Evolutionary conservation across 176 grass and related monocot species (phyloP), one percentile per base, ranked within the genome.

Genomic region (Oryza nivara): DNA sequence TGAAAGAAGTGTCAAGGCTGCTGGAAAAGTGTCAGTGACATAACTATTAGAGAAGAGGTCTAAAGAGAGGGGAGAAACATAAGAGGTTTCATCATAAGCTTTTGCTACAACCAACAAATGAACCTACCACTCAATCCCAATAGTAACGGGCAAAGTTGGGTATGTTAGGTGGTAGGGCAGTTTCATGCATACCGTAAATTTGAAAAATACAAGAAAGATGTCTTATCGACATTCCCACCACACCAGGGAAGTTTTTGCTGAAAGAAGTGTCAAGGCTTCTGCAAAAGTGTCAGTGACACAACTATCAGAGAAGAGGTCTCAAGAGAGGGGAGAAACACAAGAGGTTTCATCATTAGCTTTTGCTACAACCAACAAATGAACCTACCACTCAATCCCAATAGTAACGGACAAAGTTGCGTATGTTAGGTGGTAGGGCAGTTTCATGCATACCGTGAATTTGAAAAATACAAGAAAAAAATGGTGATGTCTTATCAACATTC

Each of bases 121-220:
- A n/a, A 67, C 9, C 63, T 52, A 73, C 15, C 47, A 32, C 47
- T 54, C 47, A 15, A 32, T 47, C 23, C 46, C 72, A 74, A 25
- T 32, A 75, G 34, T 52, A 75, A 26, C 1, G 2, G 8, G 1
- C 17, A 47, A 52, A 26, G 23, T 16, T 75, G 46, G 15, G 46
- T 75, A 26, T 19, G 9, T 75, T 30, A 14, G 25, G 4, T 34
- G 23, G 46, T 75, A 6, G 8, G 48, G 12, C 13, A 16, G 25
- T 51, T 74, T 23, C 46, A 34, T 74, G 46, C 25, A 11, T 47
- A 52, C 7, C 15, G 0, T 67, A 20, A 74, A 54, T 20, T 10
- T 75, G 72, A 11, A 35, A 30, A 16, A 13, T n/a, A 81, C 45
- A n/a, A 81, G 11, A 43, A 43, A 77, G 34, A 67, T 51, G 48